Conservation (phyloP, 306 rosid genomes). For the Vachellia pachyceras region DNA sequence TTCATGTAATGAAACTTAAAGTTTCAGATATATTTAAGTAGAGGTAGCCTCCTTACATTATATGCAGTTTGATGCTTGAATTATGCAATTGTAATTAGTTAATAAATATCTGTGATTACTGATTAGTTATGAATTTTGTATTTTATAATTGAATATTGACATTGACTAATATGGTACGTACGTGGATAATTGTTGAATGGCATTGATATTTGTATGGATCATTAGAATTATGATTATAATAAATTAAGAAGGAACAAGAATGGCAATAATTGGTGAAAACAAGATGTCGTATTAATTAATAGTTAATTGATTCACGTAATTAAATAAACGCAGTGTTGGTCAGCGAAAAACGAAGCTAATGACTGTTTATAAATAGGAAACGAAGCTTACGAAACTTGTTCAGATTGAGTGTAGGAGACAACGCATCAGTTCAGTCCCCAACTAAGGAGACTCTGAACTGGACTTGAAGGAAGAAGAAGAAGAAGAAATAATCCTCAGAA, state of each 20-base stretch:
- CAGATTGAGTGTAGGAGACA: conserved; percentile 22
- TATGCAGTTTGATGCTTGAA: background rate
- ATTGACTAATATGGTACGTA: background rate
- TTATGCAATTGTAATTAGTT: background rate
- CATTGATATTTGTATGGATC: background rate
- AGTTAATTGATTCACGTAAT: background rate
- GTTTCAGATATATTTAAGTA: background rate
- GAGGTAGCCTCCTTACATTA: background rate
- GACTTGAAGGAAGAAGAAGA: conserved; percentile 26
- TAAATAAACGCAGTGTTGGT: background rate
- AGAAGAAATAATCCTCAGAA: background rate
- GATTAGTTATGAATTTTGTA: background rate
- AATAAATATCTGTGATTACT: background rate
- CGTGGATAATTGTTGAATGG: background rate
- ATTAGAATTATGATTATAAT: no score
- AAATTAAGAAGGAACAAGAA: background rate
- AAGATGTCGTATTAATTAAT: background rate
- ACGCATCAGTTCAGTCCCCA: background rate
- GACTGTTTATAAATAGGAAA: conserved; percentile 33
- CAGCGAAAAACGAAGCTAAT: background rate
- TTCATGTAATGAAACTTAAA: no score
- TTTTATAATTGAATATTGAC: background rate
- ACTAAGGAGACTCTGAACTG: background rate
- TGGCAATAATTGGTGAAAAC: background rate
- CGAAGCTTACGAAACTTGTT: background rate